A percentile compares a stretch with the other conserved stretches of the same genome.
These are phyloP conservation scores for Echeveria elegans DNA, from an alignment of 164 flowering plant genomes.

Conservation along the genomic window DNA sequence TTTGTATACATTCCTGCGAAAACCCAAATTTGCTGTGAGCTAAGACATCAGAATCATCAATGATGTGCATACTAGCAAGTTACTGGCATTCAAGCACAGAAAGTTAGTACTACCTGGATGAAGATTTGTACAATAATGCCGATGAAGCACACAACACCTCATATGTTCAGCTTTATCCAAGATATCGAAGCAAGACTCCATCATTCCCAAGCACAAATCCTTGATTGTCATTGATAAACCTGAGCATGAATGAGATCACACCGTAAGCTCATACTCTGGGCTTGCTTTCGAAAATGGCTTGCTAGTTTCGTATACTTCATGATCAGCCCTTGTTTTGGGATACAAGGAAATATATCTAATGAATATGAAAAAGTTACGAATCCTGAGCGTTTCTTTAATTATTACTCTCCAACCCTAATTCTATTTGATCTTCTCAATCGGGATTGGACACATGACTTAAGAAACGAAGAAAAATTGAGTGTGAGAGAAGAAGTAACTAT, in stretches of 20 bases:
- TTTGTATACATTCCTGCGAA: not conserved
- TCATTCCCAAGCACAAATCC: slow-evolving; percentile 96
- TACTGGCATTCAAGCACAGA: not conserved
- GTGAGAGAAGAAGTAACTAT: too few relatives aligned
- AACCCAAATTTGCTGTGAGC: too few relatives aligned
- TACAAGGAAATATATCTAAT: too few relatives aligned
- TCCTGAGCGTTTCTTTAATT: not conserved
- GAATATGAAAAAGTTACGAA: too few relatives aligned
- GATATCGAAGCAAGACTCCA: slow-evolving; percentile 90
- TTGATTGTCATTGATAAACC: slow-evolving; percentile 70
- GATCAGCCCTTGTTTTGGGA: too few relatives aligned
- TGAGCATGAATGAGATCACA: slow-evolving; percentile 18
- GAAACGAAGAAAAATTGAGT: too few relatives aligned
- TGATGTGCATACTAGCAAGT: not conserved
- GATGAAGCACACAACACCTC: slow-evolving; percentile 3
- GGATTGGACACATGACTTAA: too few relatives aligned
- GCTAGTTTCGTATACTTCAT: not conserved
- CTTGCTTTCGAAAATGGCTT: not conserved
- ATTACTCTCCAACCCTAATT: too few relatives aligned
- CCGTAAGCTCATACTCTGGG: not conserved
- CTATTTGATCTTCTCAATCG: too few relatives aligned
- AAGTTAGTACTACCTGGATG: too few relatives aligned
- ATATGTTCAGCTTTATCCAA: slow-evolving; percentile 36
- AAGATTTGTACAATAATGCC: too few relatives aligned
- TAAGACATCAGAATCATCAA: not conserved